Base-by-base conservation (phyloP, 768 basidiomycete genomes). In the Mycena rebaudengoi region DNA sequence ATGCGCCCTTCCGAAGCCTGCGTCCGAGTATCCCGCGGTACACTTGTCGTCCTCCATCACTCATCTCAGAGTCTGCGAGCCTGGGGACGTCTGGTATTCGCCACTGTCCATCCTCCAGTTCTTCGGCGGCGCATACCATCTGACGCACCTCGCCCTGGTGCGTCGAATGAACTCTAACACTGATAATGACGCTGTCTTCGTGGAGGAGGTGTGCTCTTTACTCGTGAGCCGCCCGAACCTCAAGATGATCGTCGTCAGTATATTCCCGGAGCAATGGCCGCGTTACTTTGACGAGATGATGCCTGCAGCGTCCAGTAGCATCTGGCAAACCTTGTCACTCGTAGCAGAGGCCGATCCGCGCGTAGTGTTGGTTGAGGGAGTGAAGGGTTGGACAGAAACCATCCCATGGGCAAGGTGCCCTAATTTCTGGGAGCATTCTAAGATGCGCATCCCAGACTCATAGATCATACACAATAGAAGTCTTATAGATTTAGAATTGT, bases 131-230 rank as follows among this genome's bases (percentile, higher is more conserved):
- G 72, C 78, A 5, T 76, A 76, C 1, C 63, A 75, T 26, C 74
- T 83, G 6, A 74, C 82, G 2, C 78, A 83, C 65, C 69, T 83
- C 18, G 74, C 80, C 50, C 70, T 83, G 10, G 68, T 80, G 3
- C 80, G 82, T 30, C 76, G 76, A 1, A 73, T 77, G 21, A 72
- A 80, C 46, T 79, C 80, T 5, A 83, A 82, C 62, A 70, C 71
- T 57, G 79, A 77, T 25, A 83, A 83, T 55, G 82, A 83, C 67
- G 21, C 64, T 7, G 54, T 69, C 18, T 83, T 83, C 53, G 70
- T 72, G 2, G 69, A 75, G 11, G 78, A 79, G 16, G 60, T 83
- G 16, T 66, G 62, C 14, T 13, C 41, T 12, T 66, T 82, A 37
- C 70, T 83, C 32, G 65, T 55, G 26, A 58, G 66, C 37, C 73